phyloP scores from a whole-genome alignment of 2,329 filamentous ascomycete species.

The Cladosporium phlei region DNA sequence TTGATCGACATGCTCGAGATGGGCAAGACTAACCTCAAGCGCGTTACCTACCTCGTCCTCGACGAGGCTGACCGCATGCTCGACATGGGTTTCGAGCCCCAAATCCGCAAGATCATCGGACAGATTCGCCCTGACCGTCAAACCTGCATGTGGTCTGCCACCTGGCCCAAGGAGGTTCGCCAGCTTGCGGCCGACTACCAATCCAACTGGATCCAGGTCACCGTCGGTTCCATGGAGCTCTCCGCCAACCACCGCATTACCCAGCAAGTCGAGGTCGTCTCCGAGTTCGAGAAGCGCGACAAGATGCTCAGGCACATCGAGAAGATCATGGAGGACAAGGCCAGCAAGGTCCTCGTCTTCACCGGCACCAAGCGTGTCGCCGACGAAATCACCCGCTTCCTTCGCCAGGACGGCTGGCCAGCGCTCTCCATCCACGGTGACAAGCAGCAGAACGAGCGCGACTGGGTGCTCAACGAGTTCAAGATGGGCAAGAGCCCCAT shows the following conservation, averaged over 20 bases:
- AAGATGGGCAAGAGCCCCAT: constrained; percentile 99
- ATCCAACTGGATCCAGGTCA: constrained; percentile 96
- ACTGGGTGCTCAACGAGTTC: constrained; percentile 99
- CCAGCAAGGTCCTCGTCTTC: constrained; percentile 94
- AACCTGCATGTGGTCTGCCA: constrained; percentile 99
- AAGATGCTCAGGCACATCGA: constrained; percentile 96
- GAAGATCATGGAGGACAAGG: constrained; percentile 94
- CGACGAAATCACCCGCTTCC: constrained; percentile 94
- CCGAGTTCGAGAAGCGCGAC: constrained; percentile 96
- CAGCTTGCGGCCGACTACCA: constrained; percentile 87
- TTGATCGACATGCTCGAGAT: constrained; percentile 98
- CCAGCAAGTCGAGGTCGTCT: constrained; percentile 93
- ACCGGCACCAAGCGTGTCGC: constrained; percentile 83
- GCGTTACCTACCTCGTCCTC: constrained; percentile 95
- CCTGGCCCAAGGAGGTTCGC: constrained; percentile 97
- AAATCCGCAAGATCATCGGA: constrained; percentile 96
- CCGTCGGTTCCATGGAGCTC: constrained; percentile 93
- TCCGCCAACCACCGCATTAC: constrained; percentile 97
- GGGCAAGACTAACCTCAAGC: constrained; percentile 95
- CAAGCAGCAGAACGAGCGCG: constrained; percentile 98
- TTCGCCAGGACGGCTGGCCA: constrained; percentile 96
- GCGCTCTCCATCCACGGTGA: constrained; percentile 97
- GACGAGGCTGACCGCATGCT: constrained; percentile 99
- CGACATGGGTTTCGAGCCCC: constrained; percentile 99
- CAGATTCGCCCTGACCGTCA: constrained; percentile 98